Conservation (phyloP, 108 stramenopile species). For the Skeletonema potamos region DNA sequence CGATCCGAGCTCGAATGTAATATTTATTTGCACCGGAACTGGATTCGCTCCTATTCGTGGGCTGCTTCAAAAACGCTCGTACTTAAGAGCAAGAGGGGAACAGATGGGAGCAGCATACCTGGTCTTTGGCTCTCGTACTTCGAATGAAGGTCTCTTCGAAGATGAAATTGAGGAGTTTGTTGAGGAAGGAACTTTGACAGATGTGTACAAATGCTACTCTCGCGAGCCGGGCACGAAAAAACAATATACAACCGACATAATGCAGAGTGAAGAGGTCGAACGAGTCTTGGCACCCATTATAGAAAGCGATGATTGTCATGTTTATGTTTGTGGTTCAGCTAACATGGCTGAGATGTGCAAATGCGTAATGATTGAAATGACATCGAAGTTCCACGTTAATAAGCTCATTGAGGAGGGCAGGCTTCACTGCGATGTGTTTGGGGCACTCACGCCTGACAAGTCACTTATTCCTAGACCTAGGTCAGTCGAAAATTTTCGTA, state of each 20-base stretch:
- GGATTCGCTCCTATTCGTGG: constrained; percentile 23
- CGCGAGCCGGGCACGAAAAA: constrained; percentile 16
- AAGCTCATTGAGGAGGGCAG: not conserved
- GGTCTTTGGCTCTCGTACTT: constrained; percentile 12
- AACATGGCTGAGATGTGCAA: constrained; percentile 15
- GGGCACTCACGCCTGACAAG: not conserved
- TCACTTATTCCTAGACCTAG: no score
- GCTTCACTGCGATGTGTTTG: constrained; percentile 24
- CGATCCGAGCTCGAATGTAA: not conserved
- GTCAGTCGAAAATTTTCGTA: no score
- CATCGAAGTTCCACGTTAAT: not conserved
- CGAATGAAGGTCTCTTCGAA: constrained; percentile 12
- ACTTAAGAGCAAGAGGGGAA: constrained; percentile 1
- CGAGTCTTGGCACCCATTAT: not conserved
- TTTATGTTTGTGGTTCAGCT: constrained; percentile 20
- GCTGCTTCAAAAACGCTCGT: constrained; percentile 9
- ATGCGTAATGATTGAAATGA: constrained; percentile 1
- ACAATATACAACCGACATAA: constrained; percentile 4
- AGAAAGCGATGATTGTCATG: not conserved
- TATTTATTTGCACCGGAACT: constrained; percentile 22
- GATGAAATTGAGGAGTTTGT: constrained; percentile 10
- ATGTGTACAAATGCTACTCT: constrained; percentile 16
- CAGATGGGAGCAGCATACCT: constrained; percentile 13
- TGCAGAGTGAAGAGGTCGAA: not conserved
- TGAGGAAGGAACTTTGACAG: constrained; percentile 1